Evolutionary conservation across 441 rosid genomes (phyloP).

Genomic region (Macaranga tanarius): DNA sequence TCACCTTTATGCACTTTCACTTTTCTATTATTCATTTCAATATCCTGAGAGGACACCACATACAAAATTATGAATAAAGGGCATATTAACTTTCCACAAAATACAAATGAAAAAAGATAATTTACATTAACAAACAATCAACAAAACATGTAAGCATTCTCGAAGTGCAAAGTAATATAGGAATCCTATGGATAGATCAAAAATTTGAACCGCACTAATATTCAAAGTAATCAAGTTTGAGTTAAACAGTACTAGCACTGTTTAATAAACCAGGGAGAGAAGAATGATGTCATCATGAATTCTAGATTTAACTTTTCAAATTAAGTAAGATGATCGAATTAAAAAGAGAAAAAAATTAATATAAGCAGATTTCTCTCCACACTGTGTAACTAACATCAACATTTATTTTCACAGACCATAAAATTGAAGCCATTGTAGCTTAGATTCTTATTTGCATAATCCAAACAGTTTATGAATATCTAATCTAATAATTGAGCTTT

Average conservation of each 20-base stretch:
- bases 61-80: conserved; percentile 1
- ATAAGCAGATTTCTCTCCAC: neutral
- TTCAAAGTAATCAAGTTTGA: neutral
- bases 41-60: conserved; percentile 49
- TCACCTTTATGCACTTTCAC: conserved; percentile 60
- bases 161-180: neutral
- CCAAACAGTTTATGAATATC: neutral
- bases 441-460: too few relatives aligned
- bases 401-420: too few relatives aligned
- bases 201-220: neutral
- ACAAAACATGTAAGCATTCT: neutral
- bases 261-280: neutral
- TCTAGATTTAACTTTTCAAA: neutral
- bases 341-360: neutral
- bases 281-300: neutral
- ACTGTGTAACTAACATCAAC: neutral
- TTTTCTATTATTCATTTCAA: conserved; percentile 69
- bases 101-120: neutral
- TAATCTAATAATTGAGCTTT: neutral
- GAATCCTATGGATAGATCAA: neutral
- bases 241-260: neutral
- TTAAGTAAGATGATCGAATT: neutral
- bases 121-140: neutral
- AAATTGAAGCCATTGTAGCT: too few relatives aligned
- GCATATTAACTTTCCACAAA: neutral